Evolutionary conservation across 108 stramenopile species (phyloP).

Genomic region (Cyclotella baltica): DNA sequence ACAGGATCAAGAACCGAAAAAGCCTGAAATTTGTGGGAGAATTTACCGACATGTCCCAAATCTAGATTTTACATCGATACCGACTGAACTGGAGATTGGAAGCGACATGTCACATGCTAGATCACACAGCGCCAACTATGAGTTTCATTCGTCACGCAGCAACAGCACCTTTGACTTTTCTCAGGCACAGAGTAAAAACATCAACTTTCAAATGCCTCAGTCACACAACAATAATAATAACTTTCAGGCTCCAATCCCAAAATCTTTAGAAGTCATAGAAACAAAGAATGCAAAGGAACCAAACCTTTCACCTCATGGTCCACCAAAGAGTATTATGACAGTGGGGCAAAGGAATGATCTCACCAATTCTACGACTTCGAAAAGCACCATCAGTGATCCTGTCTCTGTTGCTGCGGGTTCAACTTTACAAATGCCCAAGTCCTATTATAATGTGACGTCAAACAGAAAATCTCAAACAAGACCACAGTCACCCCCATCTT

Average conservation of each 20-base stretch:
- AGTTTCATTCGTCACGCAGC: no score
- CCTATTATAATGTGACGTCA: neutral
- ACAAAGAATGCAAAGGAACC: neutral
- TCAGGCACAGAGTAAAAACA: no score
- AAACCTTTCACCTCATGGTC: neutral
- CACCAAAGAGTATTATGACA: neutral
- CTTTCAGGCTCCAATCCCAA: neutral
- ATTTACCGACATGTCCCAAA: constrained; percentile 21
- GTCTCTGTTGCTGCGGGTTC: neutral
- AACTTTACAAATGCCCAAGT: neutral
- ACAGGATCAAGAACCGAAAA: neutral
- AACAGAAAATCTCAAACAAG: neutral
- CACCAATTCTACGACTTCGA: neutral
- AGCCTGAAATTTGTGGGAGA: constrained; percentile 29
- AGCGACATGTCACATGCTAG: constrained; percentile 2
- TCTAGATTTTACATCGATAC: constrained; percentile 24
- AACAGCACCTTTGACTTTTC: no score
- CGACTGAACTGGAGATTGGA: constrained; percentile 37
- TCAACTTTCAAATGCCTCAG: no score
- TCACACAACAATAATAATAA: neutral
- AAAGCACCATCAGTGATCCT: neutral
- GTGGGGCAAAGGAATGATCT: neutral
- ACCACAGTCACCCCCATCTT: neutral
- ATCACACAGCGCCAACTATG: no score
- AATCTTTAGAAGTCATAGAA: neutral